A percentile compares a stretch with the other conserved stretches of the same genome.
These are phyloP conservation scores for Microdochium nivale DNA, from an alignment of 2,329 filamentous ascomycete species.

Conservation along the genomic window DNA sequence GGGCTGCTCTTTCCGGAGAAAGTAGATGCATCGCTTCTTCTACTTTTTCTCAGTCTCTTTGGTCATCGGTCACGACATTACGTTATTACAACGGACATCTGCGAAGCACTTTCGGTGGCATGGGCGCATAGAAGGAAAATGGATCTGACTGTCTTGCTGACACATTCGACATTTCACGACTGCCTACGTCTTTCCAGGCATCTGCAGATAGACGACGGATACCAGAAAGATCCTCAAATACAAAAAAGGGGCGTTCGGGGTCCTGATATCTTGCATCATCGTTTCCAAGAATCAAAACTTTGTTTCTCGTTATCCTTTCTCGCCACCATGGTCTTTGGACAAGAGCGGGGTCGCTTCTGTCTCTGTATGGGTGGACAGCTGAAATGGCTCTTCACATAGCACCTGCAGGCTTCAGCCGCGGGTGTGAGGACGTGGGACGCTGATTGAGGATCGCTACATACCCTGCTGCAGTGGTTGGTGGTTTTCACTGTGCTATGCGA, in stretches of 20 bases:
- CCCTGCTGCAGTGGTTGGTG: conserved; percentile 41
- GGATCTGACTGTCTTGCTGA: conserved; percentile 21
- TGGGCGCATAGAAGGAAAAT: conserved; percentile 37
- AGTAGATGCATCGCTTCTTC: conserved; percentile 62
- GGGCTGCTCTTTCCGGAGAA: conserved; percentile 99
- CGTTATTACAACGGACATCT: conserved; percentile 51
- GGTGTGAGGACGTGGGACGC: conserved; percentile 54
- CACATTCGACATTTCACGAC: conserved; percentile 24
- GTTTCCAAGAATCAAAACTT: conserved; percentile 32
- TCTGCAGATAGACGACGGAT: conserved; percentile 69
- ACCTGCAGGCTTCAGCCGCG: conserved; percentile 30
- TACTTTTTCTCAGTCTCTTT: conserved; percentile 32
- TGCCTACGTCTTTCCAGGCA: conserved; percentile 26
- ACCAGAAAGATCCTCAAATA: conserved; percentile 46
- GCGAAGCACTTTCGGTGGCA: conserved; percentile 38
- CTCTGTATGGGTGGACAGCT: conserved; percentile 46
- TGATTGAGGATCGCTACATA: conserved; percentile 57
- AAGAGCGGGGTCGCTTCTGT: conserved; percentile 30
- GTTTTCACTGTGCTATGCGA: conserved; percentile 49
- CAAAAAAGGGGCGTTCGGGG: conserved; percentile 62
- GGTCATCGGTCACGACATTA: conserved; percentile 34
- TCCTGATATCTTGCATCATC: conserved; percentile 76
- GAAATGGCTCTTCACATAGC: conserved; percentile 51
- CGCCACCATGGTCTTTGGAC: conserved; percentile 25
- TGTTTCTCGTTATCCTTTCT: conserved; percentile 34